Evolutionary conservation across 2,329 filamentous ascomycete species (phyloP).

Genomic region (Monilinia polystroma): DNA sequence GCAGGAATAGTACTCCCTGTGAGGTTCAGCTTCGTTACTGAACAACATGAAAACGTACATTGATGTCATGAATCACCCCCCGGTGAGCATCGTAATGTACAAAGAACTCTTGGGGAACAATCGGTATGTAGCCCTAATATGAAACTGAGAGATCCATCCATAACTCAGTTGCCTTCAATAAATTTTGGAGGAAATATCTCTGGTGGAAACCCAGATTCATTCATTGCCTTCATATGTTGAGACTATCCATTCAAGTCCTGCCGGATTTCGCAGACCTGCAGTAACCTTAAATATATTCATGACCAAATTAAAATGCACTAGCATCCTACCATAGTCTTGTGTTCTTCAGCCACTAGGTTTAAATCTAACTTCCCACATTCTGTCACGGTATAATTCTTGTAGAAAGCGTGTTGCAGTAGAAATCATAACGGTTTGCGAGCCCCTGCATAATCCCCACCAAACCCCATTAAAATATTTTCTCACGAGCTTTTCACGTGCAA

Average conservation of each 20-base stretch:
- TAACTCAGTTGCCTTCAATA: no score
- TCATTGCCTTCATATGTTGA: not conserved
- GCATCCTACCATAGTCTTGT: not conserved
- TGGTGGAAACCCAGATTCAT: not conserved
- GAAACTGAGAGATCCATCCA: no score
- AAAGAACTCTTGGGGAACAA: no score
- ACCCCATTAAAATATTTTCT: conserved; percentile 14
- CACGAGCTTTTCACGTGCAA: conserved; percentile 20
- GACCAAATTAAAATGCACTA: not conserved
- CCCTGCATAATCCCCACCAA: not conserved
- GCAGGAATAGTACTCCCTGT: no score
- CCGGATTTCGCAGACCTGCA: not conserved
- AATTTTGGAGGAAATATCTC: no score
- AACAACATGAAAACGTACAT: no score
- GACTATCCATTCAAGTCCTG: not conserved
- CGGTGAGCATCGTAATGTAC: no score
- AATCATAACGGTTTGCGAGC: not conserved
- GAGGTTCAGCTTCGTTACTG: no score
- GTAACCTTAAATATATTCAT: not conserved
- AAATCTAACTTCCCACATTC: not conserved
- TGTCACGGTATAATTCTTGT: not conserved
- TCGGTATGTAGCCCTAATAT: no score
- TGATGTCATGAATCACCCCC: no score
- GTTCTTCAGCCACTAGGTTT: not conserved
- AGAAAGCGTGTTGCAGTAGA: not conserved